Conservation (phyloP, 495 filamentous ascomycete genomes). For the Penicillium chermesinum region DNA sequence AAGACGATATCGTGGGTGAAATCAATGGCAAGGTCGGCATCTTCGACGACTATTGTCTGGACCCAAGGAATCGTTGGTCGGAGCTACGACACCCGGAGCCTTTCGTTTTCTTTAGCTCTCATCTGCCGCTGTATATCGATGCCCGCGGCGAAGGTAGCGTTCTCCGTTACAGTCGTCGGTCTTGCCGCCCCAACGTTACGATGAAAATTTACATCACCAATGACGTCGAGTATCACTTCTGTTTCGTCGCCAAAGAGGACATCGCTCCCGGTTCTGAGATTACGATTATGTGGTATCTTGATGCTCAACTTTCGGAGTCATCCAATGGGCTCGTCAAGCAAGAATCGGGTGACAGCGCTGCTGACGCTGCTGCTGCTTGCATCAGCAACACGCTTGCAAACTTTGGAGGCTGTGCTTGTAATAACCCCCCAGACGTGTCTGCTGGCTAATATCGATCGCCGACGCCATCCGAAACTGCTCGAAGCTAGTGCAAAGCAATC, state of each 20-base stretch:
- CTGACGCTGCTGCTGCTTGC: slow-evolving; percentile 48
- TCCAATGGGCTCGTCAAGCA: slow-evolving; percentile 45
- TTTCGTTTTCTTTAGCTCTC: slow-evolving; percentile 79
- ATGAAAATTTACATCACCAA: slow-evolving; percentile 78
- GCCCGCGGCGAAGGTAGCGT: slow-evolving; percentile 76
- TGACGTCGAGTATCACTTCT: slow-evolving; percentile 76
- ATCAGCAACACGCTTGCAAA: slow-evolving; percentile 74
- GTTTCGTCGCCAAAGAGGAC: slow-evolving; percentile 71
- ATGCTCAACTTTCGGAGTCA: slow-evolving; percentile 42
- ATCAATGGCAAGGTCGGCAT: slow-evolving; percentile 81
- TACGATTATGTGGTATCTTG: slow-evolving; percentile 63
- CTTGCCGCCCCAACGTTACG: slow-evolving; percentile 77
- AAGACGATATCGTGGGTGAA: slow-evolving; percentile 72
- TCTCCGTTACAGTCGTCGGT: slow-evolving; percentile 79
- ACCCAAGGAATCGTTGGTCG: slow-evolving; percentile 69
- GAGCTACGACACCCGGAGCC: slow-evolving; percentile 73
- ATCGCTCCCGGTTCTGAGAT: slow-evolving; percentile 60
- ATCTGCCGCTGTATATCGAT: slow-evolving; percentile 85
- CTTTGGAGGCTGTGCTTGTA: slow-evolving; percentile 85
- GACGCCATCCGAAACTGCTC: slow-evolving; percentile 45
- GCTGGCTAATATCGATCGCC: slow-evolving; percentile 69
- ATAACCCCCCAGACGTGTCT: slow-evolving; percentile 57
- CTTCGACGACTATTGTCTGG: slow-evolving; percentile 68
- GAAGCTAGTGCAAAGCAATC: slow-evolving; percentile 30
- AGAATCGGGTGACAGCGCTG: slow-evolving; percentile 37